A percentile compares a stretch with the other conserved stretches of the same genome.
These are phyloP conservation scores for Forsythia suspensa DNA, from an alignment of 257 asterid genomes.

Conservation along the genomic window DNA sequence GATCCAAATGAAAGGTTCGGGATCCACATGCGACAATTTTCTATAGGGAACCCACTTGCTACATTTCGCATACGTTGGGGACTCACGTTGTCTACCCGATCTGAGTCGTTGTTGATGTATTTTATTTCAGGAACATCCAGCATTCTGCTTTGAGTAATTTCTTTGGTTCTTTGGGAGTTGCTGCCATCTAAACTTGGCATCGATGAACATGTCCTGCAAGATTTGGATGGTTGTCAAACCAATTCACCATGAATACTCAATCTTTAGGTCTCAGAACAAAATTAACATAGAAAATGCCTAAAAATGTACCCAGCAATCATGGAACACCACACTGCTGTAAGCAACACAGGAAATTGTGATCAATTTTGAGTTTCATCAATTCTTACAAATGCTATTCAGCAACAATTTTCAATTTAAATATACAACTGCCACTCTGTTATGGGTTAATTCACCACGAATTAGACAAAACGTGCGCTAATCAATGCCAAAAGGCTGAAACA, in stretches of 20 bases:
- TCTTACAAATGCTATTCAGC: not conserved
- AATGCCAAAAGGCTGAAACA: not conserved
- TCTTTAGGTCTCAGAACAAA: not conserved
- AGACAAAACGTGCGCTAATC: not conserved
- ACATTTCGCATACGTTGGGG: too few relatives aligned
- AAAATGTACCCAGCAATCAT: not conserved
- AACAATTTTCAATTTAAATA: too few relatives aligned
- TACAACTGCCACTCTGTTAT: too few relatives aligned
- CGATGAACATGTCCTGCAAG: conserved; percentile 42
- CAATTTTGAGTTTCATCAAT: not conserved
- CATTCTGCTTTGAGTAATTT: not conserved
- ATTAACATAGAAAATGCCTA: not conserved
- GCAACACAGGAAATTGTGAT: not conserved
- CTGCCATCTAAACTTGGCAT: conserved; percentile 17
- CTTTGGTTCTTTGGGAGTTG: conserved; percentile 18
- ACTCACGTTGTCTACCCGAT: conserved; percentile 7
- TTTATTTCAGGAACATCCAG: not conserved
- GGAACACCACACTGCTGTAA: not conserved
- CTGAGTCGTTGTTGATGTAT: conserved; percentile 18
- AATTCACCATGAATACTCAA: not conserved
- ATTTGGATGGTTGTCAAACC: conserved; percentile 19
- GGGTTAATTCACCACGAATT: too few relatives aligned
- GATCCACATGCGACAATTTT: too few relatives aligned
- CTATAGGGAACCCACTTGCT: too few relatives aligned
- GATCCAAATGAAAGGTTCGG: too few relatives aligned